phyloP scores from a whole-genome alignment of 2,329 filamentous ascomycete species.

The Claviceps sp. region DNA sequence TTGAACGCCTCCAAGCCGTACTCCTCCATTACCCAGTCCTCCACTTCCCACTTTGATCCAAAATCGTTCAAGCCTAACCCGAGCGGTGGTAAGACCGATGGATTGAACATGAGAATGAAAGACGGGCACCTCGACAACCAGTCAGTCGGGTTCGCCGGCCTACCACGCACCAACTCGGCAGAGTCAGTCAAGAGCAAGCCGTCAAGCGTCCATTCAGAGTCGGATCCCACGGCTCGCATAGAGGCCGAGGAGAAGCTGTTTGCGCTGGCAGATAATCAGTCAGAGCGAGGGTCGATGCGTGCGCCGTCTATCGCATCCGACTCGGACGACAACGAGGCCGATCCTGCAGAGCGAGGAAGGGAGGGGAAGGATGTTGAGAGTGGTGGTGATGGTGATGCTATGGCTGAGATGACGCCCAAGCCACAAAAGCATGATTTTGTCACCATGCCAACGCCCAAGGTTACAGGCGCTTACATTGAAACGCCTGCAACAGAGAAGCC shows the following conservation, averaged over 20 bases:
- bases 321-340: constrained; percentile 15
- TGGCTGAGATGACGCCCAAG: constrained; percentile 34
- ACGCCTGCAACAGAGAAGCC: constrained; percentile 36
- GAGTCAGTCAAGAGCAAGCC: constrained; percentile 36
- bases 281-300: constrained; percentile 39
- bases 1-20: not conserved
- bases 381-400: constrained; percentile 12
- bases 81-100: not conserved
- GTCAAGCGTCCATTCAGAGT: constrained; percentile 35
- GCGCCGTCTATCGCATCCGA: constrained; percentile 30
- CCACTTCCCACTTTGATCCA: not conserved
- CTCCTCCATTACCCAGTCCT: too few species aligned
- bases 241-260: constrained; percentile 44
- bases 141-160: constrained; percentile 33
- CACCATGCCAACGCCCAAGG: constrained; percentile 37
- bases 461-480: constrained; percentile 43
- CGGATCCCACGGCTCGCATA: constrained; percentile 43
- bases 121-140: constrained; percentile 19
- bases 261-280: constrained; percentile 39
- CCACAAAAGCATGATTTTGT: constrained; percentile 30
- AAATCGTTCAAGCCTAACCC: not conserved
- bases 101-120: constrained; percentile 7
- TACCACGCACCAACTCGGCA: constrained; percentile 28
- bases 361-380: constrained; percentile 8
- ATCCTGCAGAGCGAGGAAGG: constrained; percentile 6